These are phyloP conservation scores for Heritiera fomes DNA, from an alignment of 345 rosid genomes.

Conservation along the genomic window DNA sequence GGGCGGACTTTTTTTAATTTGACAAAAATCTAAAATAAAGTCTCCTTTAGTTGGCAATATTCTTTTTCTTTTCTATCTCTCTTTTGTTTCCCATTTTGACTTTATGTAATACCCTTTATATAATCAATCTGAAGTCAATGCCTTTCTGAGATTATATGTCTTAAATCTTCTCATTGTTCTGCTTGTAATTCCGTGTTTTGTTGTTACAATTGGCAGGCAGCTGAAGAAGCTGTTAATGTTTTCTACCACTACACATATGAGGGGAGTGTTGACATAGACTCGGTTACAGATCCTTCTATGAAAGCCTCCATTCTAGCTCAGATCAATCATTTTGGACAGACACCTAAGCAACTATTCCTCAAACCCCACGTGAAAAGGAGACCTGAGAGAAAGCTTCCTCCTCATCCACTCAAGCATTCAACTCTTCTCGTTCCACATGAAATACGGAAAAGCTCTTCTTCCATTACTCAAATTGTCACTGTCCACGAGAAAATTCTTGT, in stretches of 20 bases:
- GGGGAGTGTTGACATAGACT: slow-evolving; percentile 98
- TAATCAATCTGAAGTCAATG: not conserved
- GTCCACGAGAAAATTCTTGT: slow-evolving; percentile 82
- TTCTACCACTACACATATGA: slow-evolving; percentile 99
- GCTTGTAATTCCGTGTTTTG: slow-evolving; percentile 1
- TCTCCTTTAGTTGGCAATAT: not conserved
- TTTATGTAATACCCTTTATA: not conserved
- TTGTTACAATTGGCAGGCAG: slow-evolving; percentile 59
- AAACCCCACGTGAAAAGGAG: slow-evolving; percentile 90
- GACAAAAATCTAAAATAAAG: not conserved
- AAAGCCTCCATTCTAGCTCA: slow-evolving; percentile 99
- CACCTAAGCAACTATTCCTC: slow-evolving; percentile 95
- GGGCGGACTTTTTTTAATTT: not conserved
- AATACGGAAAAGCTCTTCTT: slow-evolving; percentile 68
- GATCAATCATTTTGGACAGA: slow-evolving; percentile 99
- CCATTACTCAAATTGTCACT: slow-evolving; percentile 77
- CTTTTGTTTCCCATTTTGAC: not conserved
- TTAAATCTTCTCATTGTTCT: slow-evolving; percentile 10
- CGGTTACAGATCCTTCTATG: slow-evolving; percentile 97
- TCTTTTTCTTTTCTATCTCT: not conserved
- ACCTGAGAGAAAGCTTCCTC: slow-evolving; percentile 71
- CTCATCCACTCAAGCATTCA: slow-evolving; percentile 84
- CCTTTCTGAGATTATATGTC: slow-evolving; percentile 14
- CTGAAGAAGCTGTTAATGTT: slow-evolving; percentile 98
- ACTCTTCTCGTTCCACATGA: slow-evolving; percentile 84